Evolutionary conservation across 2,329 filamentous ascomycete species (phyloP).

Genomic region (Colletotrichum sp.): DNA sequence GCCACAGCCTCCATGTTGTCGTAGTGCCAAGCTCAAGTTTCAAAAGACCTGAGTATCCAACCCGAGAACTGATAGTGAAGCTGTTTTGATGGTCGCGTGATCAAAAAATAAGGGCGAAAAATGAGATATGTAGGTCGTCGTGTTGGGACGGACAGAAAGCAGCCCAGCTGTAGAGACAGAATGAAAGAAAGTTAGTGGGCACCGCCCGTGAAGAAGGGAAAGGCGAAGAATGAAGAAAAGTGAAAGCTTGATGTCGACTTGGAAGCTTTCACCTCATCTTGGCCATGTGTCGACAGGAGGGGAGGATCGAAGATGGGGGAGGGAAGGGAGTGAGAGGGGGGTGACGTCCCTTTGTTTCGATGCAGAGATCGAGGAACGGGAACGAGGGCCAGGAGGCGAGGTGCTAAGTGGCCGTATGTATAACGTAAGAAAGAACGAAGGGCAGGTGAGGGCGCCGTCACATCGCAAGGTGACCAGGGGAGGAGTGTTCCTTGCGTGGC

Average conservation of each 20-base stretch:
- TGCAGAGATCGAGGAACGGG: neutral
- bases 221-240: neutral
- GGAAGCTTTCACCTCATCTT: slow-evolving; percentile 19
- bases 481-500: neutral
- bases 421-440: neutral
- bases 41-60: neutral
- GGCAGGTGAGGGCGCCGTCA: neutral
- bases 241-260: neutral
- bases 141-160: neutral
- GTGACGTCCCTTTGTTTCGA: neutral
- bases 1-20: neutral
- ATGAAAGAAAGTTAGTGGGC: slow-evolving; percentile 3
- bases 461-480: neutral
- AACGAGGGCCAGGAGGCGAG: neutral
- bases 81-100: neutral
- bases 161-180: slow-evolving; percentile 13
- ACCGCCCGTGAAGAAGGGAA: slow-evolving; percentile 12
- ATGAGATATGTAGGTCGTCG: neutral
- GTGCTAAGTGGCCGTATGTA: neutral
- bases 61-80: neutral
- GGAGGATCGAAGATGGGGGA: neutral
- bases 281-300: neutral
- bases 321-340: neutral
- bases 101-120: neutral
- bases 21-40: neutral